Evolutionary conservation across 441 rosid species (phyloP).

Genomic region (Cnidoscolus chayamansa): DNA sequence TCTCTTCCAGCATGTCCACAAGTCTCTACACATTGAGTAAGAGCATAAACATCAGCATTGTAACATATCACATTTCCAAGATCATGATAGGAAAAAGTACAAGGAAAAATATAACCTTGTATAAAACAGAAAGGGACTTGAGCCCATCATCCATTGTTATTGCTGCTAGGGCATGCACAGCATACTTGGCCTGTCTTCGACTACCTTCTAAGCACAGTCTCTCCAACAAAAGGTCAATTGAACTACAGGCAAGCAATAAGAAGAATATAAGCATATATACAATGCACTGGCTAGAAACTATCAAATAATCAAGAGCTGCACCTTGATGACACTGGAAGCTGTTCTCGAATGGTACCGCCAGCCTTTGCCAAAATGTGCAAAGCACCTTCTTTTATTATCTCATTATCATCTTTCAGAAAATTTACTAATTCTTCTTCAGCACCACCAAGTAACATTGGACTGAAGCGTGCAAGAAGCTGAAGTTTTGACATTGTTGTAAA

Average conservation of each 20-base stretch:
- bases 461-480: conserved; percentile 85
- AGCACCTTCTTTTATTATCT: conserved; percentile 81
- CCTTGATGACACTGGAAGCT: conserved; percentile 83
- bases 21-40: conserved; percentile 66
- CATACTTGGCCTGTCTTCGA: conserved; percentile 95
- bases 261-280: conserved; percentile 27
- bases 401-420: conserved; percentile 86
- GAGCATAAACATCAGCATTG: conserved; percentile 8
- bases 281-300: conserved; percentile 1
- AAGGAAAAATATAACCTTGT: conserved; percentile 56
- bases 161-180: conserved; percentile 97
- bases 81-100: background rate
- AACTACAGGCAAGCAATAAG: conserved; percentile 50
- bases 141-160: conserved; percentile 99
- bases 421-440: conserved; percentile 75
- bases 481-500: conserved; percentile 18
- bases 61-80: background rate
- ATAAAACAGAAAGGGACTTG: conserved; percentile 92
- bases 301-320: conserved; percentile 28
- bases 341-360: conserved; percentile 95
- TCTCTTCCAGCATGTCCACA: conserved; percentile 90
- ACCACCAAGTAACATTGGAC: conserved; percentile 81
- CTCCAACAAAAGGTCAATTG: conserved; percentile 90
- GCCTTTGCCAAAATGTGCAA: conserved; percentile 94
- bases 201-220: conserved; percentile 94